Evolutionary conservation across 2,329 filamentous ascomycete species (phyloP).

Genomic region (Xenoacremonium recifei): DNA sequence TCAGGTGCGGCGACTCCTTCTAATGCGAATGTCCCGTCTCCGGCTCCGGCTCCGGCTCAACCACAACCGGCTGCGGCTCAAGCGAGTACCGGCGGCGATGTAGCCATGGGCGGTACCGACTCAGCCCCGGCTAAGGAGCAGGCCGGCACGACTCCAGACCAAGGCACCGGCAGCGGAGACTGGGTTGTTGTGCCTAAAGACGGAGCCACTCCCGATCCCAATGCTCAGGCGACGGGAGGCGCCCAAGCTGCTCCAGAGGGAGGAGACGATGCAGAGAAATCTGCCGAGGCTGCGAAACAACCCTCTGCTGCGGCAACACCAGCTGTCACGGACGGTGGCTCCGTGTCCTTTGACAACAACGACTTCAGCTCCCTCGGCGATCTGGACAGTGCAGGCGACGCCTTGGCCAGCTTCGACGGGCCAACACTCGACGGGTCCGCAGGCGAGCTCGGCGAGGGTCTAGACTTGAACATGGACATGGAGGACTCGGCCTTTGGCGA

Average conservation of each 20-base stretch:
- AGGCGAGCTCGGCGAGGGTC: conserved; percentile 51
- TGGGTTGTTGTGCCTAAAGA: conserved; percentile 75
- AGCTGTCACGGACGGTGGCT: conserved; percentile 39
- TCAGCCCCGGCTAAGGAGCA: conserved; percentile 31
- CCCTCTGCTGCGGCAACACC: conserved; percentile 45
- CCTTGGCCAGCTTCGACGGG: conserved; percentile 64
- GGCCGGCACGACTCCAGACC: conserved; percentile 43
- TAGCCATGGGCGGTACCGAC: conserved; percentile 55
- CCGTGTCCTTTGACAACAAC: conserved; percentile 50
- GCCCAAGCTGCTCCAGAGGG: background rate
- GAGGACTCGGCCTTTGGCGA: conserved; percentile 83
- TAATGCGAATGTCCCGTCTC: conserved; percentile 46
- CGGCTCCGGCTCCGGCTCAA: conserved; percentile 34
- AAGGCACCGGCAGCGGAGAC: conserved; percentile 57
- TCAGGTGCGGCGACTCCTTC: conserved; percentile 59
- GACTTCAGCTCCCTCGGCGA: conserved; percentile 65
- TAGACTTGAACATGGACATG: conserved; percentile 65
- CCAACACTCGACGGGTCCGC: conserved; percentile 46
- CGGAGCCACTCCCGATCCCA: conserved; percentile 42
- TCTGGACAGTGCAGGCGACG: conserved; percentile 70
- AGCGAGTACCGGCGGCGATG: conserved; percentile 31
- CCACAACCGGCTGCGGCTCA: conserved; percentile 15
- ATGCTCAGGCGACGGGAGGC: conserved; percentile 13
- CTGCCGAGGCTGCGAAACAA: conserved; percentile 15
- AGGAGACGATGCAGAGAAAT: conserved; percentile 13